Base-by-base conservation (phyloP, 2,329 filamentous ascomycete species). In the Paecilomyces dactylethromorphus region DNA sequence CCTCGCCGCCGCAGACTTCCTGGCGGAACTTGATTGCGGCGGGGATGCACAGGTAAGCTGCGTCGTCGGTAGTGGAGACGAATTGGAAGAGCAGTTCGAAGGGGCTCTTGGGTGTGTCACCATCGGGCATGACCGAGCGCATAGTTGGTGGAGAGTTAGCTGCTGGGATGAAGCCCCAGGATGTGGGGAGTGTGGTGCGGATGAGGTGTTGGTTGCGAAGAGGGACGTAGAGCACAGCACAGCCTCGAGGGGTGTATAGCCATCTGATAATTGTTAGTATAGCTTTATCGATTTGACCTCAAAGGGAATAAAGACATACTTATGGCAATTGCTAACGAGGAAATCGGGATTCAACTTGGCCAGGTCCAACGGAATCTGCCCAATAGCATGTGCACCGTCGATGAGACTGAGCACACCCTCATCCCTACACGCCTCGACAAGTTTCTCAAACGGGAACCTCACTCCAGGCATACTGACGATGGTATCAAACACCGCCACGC, bases 321-420 rank as follows among this genome's bases (percentile, higher is more conserved):
- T 96, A 78, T 96, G 90, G 66, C 87, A 90, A 72, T 97, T 97
- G 58, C 82, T 88, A 13, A 93, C 83, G 68, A 95, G 90, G 76
- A 96, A 97, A 73, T 97, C 92, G 0, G 91, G 87, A 62, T 92
- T 84, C 2, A 92, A 76, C 3, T 75, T 72, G 0, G 70, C 63
- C 13, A 97, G 75, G 71, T 95, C 84, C 7, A 97, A 73, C 0
- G 82, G 79, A 7, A 96, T 81, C 74, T 94, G 88, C 1, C 93
- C 93, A 24, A 96, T 77, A 1, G 88, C 88, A 74, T 97, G 93
- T 0, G 93, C 93, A 15, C 85, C 92, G 70, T 97, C 93, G 39
- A 97, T 79, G 21, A 91, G 78, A 65, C 88, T 92, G 57, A 93
- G 69, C 2, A 97, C 77, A 0, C 83, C 84, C 24, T 87, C 78